Conservation (phyloP, 345 rosid species). For the Corymbia maculata region DNA sequence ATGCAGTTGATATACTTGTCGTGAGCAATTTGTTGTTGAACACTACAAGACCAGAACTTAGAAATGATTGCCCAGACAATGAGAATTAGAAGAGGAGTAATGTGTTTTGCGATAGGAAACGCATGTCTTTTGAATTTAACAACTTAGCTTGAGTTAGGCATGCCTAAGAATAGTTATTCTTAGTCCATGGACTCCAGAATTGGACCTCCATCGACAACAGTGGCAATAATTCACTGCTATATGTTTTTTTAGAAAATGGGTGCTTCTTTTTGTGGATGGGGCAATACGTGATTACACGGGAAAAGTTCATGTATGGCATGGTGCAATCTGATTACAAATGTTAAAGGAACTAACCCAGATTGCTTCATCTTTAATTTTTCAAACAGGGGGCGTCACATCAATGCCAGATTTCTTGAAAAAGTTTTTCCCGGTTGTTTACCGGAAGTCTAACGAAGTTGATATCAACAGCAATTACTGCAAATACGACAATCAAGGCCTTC, state of each 20-base stretch:
- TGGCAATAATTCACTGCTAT: not conserved
- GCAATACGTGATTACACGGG: not conserved
- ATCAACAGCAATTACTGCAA: conserved; percentile 68
- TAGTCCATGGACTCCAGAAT: not conserved
- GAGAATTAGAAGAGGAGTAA: not conserved
- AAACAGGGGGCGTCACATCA: conserved; percentile 80
- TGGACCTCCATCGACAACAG: not conserved
- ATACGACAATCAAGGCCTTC: conserved; percentile 87
- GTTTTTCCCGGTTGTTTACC: conserved; percentile 72
- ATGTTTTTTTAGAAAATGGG: not conserved
- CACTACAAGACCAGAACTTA: not conserved
- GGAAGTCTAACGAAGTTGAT: conserved; percentile 13
- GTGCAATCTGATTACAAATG: not conserved
- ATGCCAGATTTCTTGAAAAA: conserved; percentile 74
- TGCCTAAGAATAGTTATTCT: not conserved
- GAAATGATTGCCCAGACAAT: not conserved
- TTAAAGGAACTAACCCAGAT: not conserved
- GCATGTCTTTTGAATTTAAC: not conserved
- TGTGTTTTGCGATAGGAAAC: not conserved
- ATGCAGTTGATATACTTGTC: not conserved
- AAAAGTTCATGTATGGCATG: not conserved
- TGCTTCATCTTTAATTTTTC: not conserved
- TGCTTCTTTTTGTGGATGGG: not conserved
- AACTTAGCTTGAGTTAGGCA: not conserved
- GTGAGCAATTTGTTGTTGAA: not conserved